Conservation (phyloP, 2,329 filamentous ascomycete genomes). For the Fusarium sp. region DNA sequence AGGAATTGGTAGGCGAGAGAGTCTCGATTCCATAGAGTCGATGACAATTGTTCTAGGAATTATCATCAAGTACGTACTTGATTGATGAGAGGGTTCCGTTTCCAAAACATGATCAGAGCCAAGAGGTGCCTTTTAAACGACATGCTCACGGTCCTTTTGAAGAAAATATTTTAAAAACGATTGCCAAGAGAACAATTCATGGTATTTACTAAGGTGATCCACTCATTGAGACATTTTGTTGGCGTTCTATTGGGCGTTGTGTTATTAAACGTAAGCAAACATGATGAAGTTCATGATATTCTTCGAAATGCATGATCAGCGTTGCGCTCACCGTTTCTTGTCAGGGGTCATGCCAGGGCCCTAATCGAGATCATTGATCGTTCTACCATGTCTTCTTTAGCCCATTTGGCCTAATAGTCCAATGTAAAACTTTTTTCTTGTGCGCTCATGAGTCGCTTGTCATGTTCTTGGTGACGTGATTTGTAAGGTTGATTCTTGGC, state of each 20-base stretch:
- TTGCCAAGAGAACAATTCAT: slow-evolving; percentile 14
- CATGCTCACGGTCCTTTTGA: neutral
- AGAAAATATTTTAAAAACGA: neutral
- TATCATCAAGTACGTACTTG: slow-evolving; percentile 7
- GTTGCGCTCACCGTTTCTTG: slow-evolving; percentile 24
- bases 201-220: slow-evolving; percentile 20
- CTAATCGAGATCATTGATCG: neutral
- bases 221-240: slow-evolving; percentile 4
- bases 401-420: neutral
- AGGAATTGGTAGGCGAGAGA: neutral
- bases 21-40: slow-evolving; percentile 20
- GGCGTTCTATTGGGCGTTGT: slow-evolving; percentile 16
- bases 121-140: slow-evolving; percentile 9
- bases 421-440: neutral
- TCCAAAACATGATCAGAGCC: neutral
- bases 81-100: neutral
- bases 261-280: slow-evolving; percentile 27
- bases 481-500: neutral
- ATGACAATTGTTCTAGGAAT: neutral
- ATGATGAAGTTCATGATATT: slow-evolving; percentile 34
- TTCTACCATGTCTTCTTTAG: neutral
- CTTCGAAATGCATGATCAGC: slow-evolving; percentile 31
- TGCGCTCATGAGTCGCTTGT: neutral
- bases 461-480: neutral
- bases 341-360: slow-evolving; percentile 7